phyloP scores from a whole-genome alignment of 768 basidiomycete genomes.

The Lyophyllum atratum region DNA sequence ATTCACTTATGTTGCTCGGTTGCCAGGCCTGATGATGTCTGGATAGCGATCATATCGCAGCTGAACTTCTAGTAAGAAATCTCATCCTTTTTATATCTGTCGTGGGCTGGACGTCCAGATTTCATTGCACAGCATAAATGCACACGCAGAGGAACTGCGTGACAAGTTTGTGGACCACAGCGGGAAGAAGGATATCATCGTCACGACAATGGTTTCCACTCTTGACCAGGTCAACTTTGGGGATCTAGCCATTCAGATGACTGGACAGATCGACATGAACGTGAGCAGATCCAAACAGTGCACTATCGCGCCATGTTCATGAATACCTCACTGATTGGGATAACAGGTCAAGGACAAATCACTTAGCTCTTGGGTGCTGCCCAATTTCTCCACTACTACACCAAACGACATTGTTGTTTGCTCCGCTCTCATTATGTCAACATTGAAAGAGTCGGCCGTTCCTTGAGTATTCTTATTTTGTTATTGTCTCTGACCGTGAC shows the following conservation, averaged over 20 bases:
- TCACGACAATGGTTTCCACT: conserved; percentile 12
- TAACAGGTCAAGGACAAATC: conserved; percentile 19
- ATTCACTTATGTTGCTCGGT: not conserved
- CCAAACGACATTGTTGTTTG: conserved; percentile 34
- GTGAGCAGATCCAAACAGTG: conserved; percentile 6
- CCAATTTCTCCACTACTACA: conserved; percentile 44
- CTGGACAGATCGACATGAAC: conserved; percentile 24
- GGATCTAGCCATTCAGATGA: conserved; percentile 24
- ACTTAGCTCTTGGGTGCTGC: conserved; percentile 37
- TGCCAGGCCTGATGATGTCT: conserved; percentile 47
- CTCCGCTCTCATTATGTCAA: conserved; percentile 44
- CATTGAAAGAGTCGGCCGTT: conserved; percentile 25
- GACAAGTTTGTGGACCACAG: conserved; percentile 30
- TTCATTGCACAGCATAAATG: conserved; percentile 29
- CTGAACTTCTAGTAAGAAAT: conserved; percentile 35
- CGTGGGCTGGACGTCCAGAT: not conserved
- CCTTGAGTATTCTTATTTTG: not conserved
- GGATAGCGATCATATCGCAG: conserved; percentile 44
- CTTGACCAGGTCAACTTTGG: conserved; percentile 24
- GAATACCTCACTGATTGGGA: not conserved
- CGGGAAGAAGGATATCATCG: conserved; percentile 22
- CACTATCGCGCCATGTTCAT: not conserved
- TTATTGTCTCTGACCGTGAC: not conserved
- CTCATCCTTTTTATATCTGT: no score
- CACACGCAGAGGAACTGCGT: conserved; percentile 33